Evolutionary conservation across 768 basidiomycete genomes (phyloP).

Genomic region (Trametes coccinea): DNA sequence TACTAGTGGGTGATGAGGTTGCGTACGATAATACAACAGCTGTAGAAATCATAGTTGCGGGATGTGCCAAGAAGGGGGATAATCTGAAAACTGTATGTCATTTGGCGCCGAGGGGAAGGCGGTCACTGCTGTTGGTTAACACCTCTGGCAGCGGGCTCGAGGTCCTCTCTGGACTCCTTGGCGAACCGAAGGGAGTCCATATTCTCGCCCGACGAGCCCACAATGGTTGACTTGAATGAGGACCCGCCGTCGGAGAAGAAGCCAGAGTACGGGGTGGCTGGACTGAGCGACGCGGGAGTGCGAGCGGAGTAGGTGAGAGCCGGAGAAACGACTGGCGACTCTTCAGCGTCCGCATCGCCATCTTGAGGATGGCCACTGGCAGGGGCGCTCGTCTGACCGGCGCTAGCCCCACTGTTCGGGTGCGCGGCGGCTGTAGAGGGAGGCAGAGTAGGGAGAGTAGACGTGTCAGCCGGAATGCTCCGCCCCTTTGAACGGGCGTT

Average conservation of each 20-base stretch:
- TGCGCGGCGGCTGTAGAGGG: background rate
- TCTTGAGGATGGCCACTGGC: background rate
- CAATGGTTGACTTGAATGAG: conserved; percentile 23
- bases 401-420: background rate
- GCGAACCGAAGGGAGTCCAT: background rate
- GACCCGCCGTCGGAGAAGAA: conserved; percentile 28
- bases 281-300: conserved; percentile 34
- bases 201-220: background rate
- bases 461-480: background rate
- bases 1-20: background rate
- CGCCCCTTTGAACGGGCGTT: background rate
- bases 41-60: no score
- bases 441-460: background rate
- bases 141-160: background rate
- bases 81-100: no score
- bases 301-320: conserved; percentile 33
- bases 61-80: no score
- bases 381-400: background rate
- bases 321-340: conserved; percentile 30
- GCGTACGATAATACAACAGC: background rate
- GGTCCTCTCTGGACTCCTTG: background rate
- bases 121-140: no score
- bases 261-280: conserved; percentile 33
- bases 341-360: conserved; percentile 24
- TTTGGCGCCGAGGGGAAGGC: no score